Evolutionary conservation across 805 yeast species (phyloP).

Genomic region (Spathaspora girioi): DNA sequence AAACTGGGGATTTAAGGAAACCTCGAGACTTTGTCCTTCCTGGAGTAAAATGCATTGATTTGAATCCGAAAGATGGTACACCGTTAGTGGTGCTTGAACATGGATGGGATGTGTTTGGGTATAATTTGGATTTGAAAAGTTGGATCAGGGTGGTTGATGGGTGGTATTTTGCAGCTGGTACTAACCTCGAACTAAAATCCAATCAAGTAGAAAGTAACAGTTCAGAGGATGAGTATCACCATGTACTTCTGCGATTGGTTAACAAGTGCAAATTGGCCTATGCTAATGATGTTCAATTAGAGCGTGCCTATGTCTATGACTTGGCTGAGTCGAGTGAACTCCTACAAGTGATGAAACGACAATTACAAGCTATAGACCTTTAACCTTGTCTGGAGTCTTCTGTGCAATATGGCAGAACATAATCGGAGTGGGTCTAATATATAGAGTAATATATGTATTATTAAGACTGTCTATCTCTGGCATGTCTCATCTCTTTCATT

Average conservation of each 20-base stretch:
- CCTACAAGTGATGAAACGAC: neutral
- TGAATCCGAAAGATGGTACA: constrained; percentile 33
- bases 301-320: constrained; percentile 4
- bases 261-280: constrained; percentile 2
- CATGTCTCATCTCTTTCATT: too few species aligned
- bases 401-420: too few species aligned
- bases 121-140: constrained; percentile 33
- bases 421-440: too few species aligned
- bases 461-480: too few species aligned
- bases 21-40: constrained; percentile 10
- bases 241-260: constrained; percentile 1
- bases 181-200: neutral
- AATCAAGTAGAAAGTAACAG: neutral
- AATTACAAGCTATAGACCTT: neutral
- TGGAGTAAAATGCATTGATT: constrained; percentile 23
- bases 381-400: too few species aligned
- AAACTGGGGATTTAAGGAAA: constrained; percentile 6
- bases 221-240: neutral
- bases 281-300: constrained; percentile 1
- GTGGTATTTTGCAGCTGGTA: constrained; percentile 26
- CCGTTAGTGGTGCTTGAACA: constrained; percentile 40
- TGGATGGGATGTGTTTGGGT: constrained; percentile 36
- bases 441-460: too few species aligned
- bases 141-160: constrained; percentile 52
- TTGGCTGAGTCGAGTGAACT: neutral